phyloP scores from a whole-genome alignment of 257 asterid species.

The Solanum chmielewskii region DNA sequence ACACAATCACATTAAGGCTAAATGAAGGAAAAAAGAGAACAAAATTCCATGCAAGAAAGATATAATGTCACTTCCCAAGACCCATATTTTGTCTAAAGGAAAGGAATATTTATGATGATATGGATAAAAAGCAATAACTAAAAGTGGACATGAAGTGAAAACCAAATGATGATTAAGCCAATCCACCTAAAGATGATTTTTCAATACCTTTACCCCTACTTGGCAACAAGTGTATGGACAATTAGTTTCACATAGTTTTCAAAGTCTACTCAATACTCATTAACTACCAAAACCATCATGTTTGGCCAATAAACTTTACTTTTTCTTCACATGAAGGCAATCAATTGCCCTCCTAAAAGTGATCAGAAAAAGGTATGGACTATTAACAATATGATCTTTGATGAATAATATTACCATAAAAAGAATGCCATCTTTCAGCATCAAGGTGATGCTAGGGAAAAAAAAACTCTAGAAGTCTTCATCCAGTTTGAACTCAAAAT shows the following conservation, averaged over 20 bases:
- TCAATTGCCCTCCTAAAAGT: neutral
- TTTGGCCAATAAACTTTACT: neutral
- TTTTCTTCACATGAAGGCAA: neutral
- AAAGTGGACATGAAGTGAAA: conserved; percentile 3
- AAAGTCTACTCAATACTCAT: neutral
- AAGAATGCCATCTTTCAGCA: conserved; percentile 2
- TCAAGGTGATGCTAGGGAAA: neutral
- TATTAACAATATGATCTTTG: neutral
- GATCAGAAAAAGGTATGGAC: neutral
- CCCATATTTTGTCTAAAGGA: neutral
- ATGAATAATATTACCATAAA: conserved; percentile 1
- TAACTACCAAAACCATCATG: neutral
- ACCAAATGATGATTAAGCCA: conserved; percentile 5
- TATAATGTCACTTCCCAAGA: neutral
- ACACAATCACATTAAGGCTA: neutral
- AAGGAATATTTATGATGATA: conserved; percentile 4
- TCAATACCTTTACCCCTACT: neutral
- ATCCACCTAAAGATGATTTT: neutral
- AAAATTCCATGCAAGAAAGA: neutral
- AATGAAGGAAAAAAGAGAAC: neutral
- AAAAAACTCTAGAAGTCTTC: conserved; percentile 55
- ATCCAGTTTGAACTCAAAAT: conserved; percentile 48
- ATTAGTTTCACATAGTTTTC: neutral
- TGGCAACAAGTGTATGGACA: neutral
- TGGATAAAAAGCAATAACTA: conserved; percentile 4